Evolutionary conservation across 2,329 filamentous ascomycete species (phyloP), one percentile per base, ranked within the genome.

Genomic region (Eutypella sp.): DNA sequence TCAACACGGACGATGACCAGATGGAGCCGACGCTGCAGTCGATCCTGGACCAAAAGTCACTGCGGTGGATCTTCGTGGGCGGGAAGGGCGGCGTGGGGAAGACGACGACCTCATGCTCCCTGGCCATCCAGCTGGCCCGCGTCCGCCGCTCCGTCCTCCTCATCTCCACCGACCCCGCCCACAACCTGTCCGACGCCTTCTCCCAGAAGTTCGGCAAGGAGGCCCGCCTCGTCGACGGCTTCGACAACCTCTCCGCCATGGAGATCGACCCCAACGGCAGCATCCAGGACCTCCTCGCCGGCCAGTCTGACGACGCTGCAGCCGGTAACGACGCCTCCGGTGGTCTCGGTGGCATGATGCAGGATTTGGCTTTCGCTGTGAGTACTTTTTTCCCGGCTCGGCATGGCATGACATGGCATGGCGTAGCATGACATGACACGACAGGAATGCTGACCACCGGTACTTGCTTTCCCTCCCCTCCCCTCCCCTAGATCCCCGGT

Each of bases 121-220:
- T 99, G 54, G 93, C 93, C 53, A 97, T 99, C 66, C 93, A 99
- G 72, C 88, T 99, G 55, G 90, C 93, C 60, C 90, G 87, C 70
- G 89, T 90, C 59, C 89, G 93, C 70, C 92, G 92, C 71, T 95
- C 88, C 51, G 93, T 99, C 50, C 82, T 99, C 47, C 85, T 99
- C 67, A 99, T 99, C 73, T 96, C 91, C 33, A 99, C 93, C 60
- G 93, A 99, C 69, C 93, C 93, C 44, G 93, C 93, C 43, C 93
- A 99, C 79, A 99, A 99, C 72, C 79, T 99, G 53, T 93, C 87
- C 58, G 93, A 99, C 73, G 93, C 93, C 50, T 99, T 99, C 71
- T 89, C 89, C 57, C 92, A 99, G 71, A 99, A 99, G 73, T 99
- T 99, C 63, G 93, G 93, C 74, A 99, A 99, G 76, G 93, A 99